These are phyloP conservation scores for Tetracentron sinense DNA, from an alignment of 164 flowering plant genomes.

Conservation along the genomic window DNA sequence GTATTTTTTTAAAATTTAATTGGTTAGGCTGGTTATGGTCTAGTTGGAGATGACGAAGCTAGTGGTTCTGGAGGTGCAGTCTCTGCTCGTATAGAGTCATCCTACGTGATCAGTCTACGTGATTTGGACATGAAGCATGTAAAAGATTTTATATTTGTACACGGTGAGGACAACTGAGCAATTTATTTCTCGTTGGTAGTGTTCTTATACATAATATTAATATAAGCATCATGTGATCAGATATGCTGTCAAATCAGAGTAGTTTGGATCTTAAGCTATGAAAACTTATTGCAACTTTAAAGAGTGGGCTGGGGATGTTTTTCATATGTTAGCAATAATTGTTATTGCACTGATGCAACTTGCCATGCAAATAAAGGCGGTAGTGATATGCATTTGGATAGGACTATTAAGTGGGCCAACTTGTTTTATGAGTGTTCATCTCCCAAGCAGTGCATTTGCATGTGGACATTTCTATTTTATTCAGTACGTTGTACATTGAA, in stretches of 20 bases:
- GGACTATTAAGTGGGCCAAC: too few relatives aligned
- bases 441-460: too few relatives aligned
- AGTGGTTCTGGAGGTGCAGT: slow-evolving; percentile 55
- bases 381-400: neutral
- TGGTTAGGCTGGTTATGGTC: slow-evolving; percentile 73
- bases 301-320: neutral
- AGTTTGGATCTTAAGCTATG: slow-evolving; percentile 2
- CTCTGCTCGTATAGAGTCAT: slow-evolving; percentile 77
- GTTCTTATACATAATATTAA: neutral
- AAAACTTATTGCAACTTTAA: neutral
- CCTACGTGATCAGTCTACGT: slow-evolving; percentile 67
- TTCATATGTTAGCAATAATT: too few relatives aligned
- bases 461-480: too few relatives aligned
- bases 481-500: too few relatives aligned
- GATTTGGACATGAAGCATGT: slow-evolving; percentile 94
- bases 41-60: slow-evolving; percentile 82
- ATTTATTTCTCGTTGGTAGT: neutral
- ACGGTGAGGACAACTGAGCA: slow-evolving; percentile 53
- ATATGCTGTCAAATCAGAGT: neutral
- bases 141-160: slow-evolving; percentile 81
- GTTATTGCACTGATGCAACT: neutral
- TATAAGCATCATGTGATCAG: neutral
- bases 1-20: neutral
- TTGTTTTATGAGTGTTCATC: too few relatives aligned
- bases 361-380: neutral